Evolutionary conservation across 805 yeast genomes (phyloP).

Genomic region (Diddensiella transvaalensis): DNA sequence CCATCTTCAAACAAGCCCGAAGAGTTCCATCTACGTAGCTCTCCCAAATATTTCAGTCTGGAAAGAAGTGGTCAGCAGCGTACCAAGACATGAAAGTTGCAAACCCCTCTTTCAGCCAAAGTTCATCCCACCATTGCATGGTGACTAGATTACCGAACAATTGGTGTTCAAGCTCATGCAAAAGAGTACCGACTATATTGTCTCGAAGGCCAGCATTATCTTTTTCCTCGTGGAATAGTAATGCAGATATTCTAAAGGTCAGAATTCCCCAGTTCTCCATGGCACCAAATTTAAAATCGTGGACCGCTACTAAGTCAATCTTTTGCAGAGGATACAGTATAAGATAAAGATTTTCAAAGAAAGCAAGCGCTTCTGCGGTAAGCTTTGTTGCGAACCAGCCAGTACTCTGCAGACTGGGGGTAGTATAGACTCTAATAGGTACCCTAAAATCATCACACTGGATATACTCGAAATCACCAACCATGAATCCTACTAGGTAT

Average conservation of each 20-base stretch:
- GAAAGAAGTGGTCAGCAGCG: slow-evolving; percentile 67
- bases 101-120: slow-evolving; percentile 88
- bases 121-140: slow-evolving; percentile 92
- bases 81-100: slow-evolving; percentile 82
- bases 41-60: slow-evolving; percentile 79
- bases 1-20: slow-evolving; percentile 71
- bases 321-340: slow-evolving; percentile 78
- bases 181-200: slow-evolving; percentile 75
- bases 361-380: slow-evolving; percentile 60
- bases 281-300: slow-evolving; percentile 77
- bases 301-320: slow-evolving; percentile 74
- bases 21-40: slow-evolving; percentile 73
- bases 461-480: slow-evolving; percentile 63
- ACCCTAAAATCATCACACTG: slow-evolving; percentile 53
- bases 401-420: slow-evolving; percentile 60
- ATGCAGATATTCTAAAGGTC: slow-evolving; percentile 59
- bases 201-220: slow-evolving; percentile 58
- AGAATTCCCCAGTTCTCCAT: slow-evolving; percentile 91
- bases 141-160: slow-evolving; percentile 90
- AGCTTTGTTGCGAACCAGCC: slow-evolving; percentile 61
- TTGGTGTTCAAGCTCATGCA: slow-evolving; percentile 86
- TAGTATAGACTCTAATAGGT: slow-evolving; percentile 67
- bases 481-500: slow-evolving; percentile 67
- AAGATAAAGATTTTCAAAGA: slow-evolving; percentile 63
- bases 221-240: slow-evolving; percentile 65